Base-by-base conservation (phyloP, 257 asterid species). In the Cynanchum wilfordii region DNA sequence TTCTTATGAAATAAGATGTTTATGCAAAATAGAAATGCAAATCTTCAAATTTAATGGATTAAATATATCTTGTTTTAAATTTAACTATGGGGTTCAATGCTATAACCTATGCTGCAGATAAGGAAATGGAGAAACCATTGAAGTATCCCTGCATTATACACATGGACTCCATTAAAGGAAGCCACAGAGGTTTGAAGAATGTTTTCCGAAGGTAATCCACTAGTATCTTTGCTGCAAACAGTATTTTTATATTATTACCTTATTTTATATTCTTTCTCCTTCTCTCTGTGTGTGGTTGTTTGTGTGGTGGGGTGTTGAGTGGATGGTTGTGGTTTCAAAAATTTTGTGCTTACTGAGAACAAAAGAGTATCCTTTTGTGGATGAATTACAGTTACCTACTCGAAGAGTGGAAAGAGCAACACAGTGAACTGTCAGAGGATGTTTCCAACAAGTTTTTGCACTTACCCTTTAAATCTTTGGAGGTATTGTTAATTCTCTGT, bases 161-260 rank as follows among this genome's bases (percentile, higher is more conserved):
- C 86, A 83, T 95, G 97, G 89, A 95, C 78, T 92, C 99, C 30
- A 81, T 95, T 54, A 80, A 82, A 75, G 97, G 98, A 81, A 83
- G 84, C 79, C 99, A 95, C 70, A 70, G 73, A 73, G 96, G 95
- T 40, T 71, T 92, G 22, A 85, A 86, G 84, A 73, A 87, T 68
- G 82, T 81, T 79, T 85, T 92, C 77, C 87, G 78, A 75, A 78
- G 90, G 98, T 93, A 85, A 69, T 80, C 71, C 78, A 63, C 68
- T 68, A 33, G 55, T 65, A 65, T 57, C 71, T 82, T 65, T 30
- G 3, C 12, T 8, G 42, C 44, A 1, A 47, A 13, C 22, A 27
- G 22, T 33, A 17, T 17, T 63, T 33, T 33, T 2, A 63, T 30
- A 63, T 24, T 36, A 63, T 33, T 17, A 8, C 19, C 50, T 5